Base-by-base conservation (phyloP, 495 filamentous ascomycete genomes). In the Penicillium cosmopolitanum region DNA sequence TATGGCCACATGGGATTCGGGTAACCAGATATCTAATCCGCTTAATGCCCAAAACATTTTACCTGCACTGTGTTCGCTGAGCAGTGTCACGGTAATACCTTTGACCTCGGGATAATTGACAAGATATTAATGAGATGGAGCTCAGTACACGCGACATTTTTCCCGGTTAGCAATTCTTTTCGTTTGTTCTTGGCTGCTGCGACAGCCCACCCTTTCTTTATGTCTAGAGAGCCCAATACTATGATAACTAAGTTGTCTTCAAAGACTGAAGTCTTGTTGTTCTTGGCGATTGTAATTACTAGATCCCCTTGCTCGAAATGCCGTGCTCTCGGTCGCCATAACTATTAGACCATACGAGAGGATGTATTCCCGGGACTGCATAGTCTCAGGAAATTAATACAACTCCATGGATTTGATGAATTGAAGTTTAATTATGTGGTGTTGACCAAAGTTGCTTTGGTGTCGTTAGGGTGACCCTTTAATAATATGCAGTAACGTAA, bases 31-130 rank as follows among this genome's bases (percentile, higher is more conserved):
- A 46, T 34, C 23, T 16, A 44, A 44, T 44, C 21, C 19, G 35
- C 21, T 57, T 40, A 10, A 42, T 53, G 38, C 25, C 38, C 38
- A 31, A 57, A 51, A 34, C 16, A 35, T 19, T 33, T 57, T 57
- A 57, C 28, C 50, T 51, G 2, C 40, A 35, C 50, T 19, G 38
- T 18, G 4, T 44, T 4, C 16, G 0, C 12, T 40, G 36, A 18
- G 42, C 16, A 44, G 15, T 19, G 15, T 5, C 15, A 11, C 19
- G 56, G 50, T 58, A 58, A 53, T 44, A 18, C n/a, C 6, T 44
- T 18, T 8, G 16, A 44, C n/a, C 16, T 8, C 8, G 42, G n/a
- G 15, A 16, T 44, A 16, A 44, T 38, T 19, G 42, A 44, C 42
- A 44, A 44, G 16, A 16, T 44, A 44, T 44, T 19, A 44, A 16